Evolutionary conservation across 805 yeast species (phyloP), one percentile per base, ranked within the genome.

Genomic region (Saturnispora ahearnii): DNA sequence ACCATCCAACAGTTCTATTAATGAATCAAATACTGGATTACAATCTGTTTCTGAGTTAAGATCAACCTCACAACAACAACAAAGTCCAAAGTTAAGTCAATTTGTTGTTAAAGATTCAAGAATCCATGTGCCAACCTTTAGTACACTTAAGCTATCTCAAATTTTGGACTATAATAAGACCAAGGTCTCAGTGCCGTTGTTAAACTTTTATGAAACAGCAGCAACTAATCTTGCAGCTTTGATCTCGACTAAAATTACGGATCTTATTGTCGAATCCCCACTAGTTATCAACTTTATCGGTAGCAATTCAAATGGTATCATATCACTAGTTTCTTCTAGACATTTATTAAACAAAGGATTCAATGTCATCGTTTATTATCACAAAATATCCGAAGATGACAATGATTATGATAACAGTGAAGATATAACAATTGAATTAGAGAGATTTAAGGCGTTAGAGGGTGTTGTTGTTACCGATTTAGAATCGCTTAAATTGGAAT

Each of bases 201-300:
- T 68, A 2, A 60, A 72, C 3, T 60, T 82, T 52, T 66, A 76
- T 13, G 96, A 88, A 62, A 79, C 79, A 47, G 79, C 87, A 34
- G 87, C 87, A 4, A 68, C 82, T 31, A 83, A 85, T 44, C 68
- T 88, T 28, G 75, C 85, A 2, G 73, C 70, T 34, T 67, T 84
- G 46, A 73, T 84, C 1, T 70, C 82, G 28, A 71, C 74, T 47
- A 74, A 80, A 18, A 69, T 89, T 21, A 89, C 95, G 11, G 68
- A 72, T n/a, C 85, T 85, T 62, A 87, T 82, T 60, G 88, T 89
- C 61, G 73, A 86, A 18, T 85, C 89, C 8, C 96, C 96, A 2
- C 67, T 87, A 49, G 82, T 86, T 3, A 69, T 88, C 12, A 67
- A 84, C 1, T 69, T 88, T 28, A 79, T 78, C 3, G 93, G 95